A percentile compares a stretch with the other conserved stretches of the same genome.
Evolutionary conservation across 345 rosid species (phyloP).

Genomic region (Carallia pectinifolia): DNA sequence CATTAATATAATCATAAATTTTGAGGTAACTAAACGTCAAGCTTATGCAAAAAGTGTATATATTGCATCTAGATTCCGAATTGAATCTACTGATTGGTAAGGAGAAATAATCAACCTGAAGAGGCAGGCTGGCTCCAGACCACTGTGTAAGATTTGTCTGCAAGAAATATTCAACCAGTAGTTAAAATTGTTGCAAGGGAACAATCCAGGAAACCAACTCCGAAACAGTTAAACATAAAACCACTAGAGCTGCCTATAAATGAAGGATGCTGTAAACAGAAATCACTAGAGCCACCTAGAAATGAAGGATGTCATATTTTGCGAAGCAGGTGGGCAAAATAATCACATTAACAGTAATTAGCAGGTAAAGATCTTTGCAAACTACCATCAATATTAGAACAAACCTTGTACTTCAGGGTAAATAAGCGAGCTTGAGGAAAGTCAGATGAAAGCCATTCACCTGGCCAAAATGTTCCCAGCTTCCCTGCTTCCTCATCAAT

Average conservation of each 20-base stretch:
- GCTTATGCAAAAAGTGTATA: too few species aligned
- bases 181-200: slow-evolving; percentile 4
- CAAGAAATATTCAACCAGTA: slow-evolving; percentile 31
- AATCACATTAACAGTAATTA: background rate
- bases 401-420: slow-evolving; percentile 90
- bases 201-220: slow-evolving; percentile 8
- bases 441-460: slow-evolving; percentile 92
- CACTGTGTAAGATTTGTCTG: slow-evolving; percentile 94
- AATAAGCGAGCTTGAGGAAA: slow-evolving; percentile 85
- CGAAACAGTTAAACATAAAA: background rate
- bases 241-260: slow-evolving; percentile 1
- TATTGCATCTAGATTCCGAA: background rate
- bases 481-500: slow-evolving; percentile 99
- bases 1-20: too few species aligned
- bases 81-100: background rate
- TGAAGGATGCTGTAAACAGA: background rate
- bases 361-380: slow-evolving; percentile 1
- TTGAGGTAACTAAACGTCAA: too few species aligned
- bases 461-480: slow-evolving; percentile 96
- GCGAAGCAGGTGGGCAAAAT: too few species aligned
- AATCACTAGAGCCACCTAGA: background rate
- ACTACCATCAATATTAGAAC: slow-evolving; percentile 23
- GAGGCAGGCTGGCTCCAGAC: slow-evolving; percentile 96
- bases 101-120: slow-evolving; percentile 57
- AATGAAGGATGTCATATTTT: too few species aligned